Base-by-base conservation (phyloP, 2,329 filamentous ascomycete species). In the Moelleriella libera region DNA sequence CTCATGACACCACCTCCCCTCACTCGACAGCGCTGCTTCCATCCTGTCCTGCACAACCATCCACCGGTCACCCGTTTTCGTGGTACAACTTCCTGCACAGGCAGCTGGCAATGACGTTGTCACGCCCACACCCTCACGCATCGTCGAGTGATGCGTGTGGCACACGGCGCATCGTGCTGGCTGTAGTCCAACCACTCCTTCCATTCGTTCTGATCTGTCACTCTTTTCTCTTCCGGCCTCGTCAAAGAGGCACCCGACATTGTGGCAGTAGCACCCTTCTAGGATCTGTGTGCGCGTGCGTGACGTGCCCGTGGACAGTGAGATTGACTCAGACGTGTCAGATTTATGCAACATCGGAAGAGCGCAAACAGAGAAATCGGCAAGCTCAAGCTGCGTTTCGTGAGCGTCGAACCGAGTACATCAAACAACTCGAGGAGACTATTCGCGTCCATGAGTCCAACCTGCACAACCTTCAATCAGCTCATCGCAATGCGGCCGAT, bases 331-430 rank as follows among this genome's bases (percentile, higher is more conserved):
- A 45, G 51, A 46, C 30, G 39, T 40, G 41, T 49, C 56, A 96
- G 90, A 96, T 96, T 54, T 98, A 98, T 75, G 92, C 92, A 47
- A 98, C 92, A 37, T 97, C 92, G 9, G 92, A 98, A 67, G 92
- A 98, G 68, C 83, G 92, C 60, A 97, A 98, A 71, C 92, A 97
- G 69, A 81, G 92, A 54, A 98, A 98, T 63, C 76, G 92, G 57
- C 92, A 97, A 70, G 92, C 92, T 44, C 92, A 98, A 68, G 92
- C 92, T 48, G 92, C 92, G 49, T 98, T 98, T 61, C 83, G 92
- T 57, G 92, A 98, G 69, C 84, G 92, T 55, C 83, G 92, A 50
- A 97, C 90, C 48, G 92, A 98, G 71, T 98, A 98, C 66, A 98
- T 98, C 71, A 97, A 97, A 71, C 92, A 98, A 66, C 78, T 98